These are phyloP conservation scores for Cetraspora pellucida DNA, from an alignment of 192 early-diverging fungal genomes.

Conservation along the genomic window DNA sequence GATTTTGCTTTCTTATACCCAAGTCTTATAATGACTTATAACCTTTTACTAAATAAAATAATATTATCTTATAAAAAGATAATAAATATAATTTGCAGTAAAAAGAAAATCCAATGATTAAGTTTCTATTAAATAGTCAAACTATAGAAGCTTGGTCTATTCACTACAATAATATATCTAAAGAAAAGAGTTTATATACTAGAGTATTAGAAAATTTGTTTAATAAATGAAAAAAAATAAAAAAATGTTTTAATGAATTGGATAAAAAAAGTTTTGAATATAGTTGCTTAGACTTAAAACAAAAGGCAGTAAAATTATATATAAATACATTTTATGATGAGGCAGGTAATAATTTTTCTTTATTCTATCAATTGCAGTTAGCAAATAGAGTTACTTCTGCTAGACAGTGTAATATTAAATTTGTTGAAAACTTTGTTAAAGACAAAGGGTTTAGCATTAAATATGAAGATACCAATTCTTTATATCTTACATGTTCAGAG, in stretches of 20 bases:
- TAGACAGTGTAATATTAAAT: conserved; percentile 6
- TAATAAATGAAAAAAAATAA: neutral
- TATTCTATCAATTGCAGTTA: neutral
- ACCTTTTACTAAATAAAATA: conserved; percentile 20
- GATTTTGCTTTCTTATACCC: conserved; percentile 19
- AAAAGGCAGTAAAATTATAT: neutral
- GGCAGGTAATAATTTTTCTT: conserved; percentile 16
- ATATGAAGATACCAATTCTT: conserved; percentile 9
- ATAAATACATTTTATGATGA: conserved; percentile 26
- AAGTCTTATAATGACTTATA: conserved; percentile 21
- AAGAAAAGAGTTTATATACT: neutral
- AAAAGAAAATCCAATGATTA: conserved; percentile 6
- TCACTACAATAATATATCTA: neutral
- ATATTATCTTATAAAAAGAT: neutral
- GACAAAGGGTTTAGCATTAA: neutral
- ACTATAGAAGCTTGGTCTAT: neutral
- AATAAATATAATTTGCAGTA: neutral
- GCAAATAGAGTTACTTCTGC: conserved; percentile 7
- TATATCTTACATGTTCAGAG: neutral
- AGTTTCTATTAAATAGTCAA: neutral
- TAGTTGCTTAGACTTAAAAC: neutral
- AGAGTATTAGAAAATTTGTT: conserved; percentile 5
- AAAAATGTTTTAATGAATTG: neutral
- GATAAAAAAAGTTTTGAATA: conserved; percentile 3
- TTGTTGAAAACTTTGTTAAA: neutral